These are phyloP conservation scores for Trypanosoma mega DNA, from an alignment of 208 protist genomes.

Conservation along the genomic window DNA sequence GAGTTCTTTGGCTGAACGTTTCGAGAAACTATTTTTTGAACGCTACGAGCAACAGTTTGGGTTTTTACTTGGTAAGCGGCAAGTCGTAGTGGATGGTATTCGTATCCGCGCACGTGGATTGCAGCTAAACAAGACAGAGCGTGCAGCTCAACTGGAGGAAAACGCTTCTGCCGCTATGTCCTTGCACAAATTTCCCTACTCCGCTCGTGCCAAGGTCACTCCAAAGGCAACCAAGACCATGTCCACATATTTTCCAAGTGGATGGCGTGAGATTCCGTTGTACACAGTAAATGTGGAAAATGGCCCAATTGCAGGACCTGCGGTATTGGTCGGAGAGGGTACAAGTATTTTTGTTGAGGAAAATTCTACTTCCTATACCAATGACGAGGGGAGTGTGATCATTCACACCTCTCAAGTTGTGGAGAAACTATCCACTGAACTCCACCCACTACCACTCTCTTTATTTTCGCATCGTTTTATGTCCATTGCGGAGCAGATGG, in stretches of 20 bases:
- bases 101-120: slow-evolving; percentile 75
- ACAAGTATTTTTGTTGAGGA: slow-evolving; percentile 93
- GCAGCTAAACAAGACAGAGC: slow-evolving; percentile 25
- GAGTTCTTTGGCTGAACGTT: slow-evolving; percentile 18
- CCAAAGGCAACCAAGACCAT: slow-evolving; percentile 26
- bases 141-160: slow-evolving; percentile 5
- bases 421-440: slow-evolving; percentile 45
- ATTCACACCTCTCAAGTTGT: slow-evolving; percentile 53
- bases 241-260: slow-evolving; percentile 42
- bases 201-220: slow-evolving; percentile 15
- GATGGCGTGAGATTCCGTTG: slow-evolving; percentile 56
- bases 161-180: too few relatives aligned
- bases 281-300: slow-evolving; percentile 48
- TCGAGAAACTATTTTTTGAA: slow-evolving; percentile 60
- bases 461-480: slow-evolving; percentile 97
- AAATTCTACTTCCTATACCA: slow-evolving; percentile 69
- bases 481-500: slow-evolving; percentile 98
- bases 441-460: slow-evolving; percentile 90
- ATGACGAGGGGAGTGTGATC: slow-evolving; percentile 72
- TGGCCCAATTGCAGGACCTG: slow-evolving; percentile 77
- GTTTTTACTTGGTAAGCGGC: slow-evolving; percentile 75
- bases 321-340: slow-evolving; percentile 89
- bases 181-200: slow-evolving; percentile 43
- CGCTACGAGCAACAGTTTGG: slow-evolving; percentile 91
- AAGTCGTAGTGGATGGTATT: slow-evolving; percentile 92